phyloP scores from a whole-genome alignment of 768 basidiomycete species.

The Kwoniella europaea region DNA sequence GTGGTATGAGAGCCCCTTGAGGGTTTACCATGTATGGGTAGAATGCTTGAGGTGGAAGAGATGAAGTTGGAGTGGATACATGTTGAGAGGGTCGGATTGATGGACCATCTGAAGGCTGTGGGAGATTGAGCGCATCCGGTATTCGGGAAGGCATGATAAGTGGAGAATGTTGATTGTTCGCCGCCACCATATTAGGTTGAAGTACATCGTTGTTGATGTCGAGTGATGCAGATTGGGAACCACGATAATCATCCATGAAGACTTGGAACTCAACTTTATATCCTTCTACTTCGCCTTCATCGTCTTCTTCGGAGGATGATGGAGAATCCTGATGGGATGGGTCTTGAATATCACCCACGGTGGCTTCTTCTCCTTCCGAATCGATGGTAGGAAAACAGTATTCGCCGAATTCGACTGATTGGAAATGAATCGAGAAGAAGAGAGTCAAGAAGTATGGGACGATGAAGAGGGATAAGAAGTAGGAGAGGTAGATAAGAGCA shows the following conservation, averaged over 20 bases:
- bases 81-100: neutral
- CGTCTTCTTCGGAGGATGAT: neutral
- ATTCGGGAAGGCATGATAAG: neutral
- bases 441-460: neutral
- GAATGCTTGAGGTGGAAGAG: no score
- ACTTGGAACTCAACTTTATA: neutral
- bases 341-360: neutral
- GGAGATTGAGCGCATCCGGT: neutral
- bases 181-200: neutral
- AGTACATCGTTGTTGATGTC: neutral
- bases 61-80: neutral
- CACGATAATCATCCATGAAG: neutral
- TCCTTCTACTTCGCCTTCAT: neutral
- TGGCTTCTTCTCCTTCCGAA: neutral
- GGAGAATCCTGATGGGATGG: neutral
- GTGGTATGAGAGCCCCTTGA: no score
- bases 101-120: neutral
- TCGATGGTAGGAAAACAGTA: neutral
- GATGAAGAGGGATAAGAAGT: slow-evolving; percentile 9
- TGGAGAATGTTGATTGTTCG: neutral
- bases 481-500: neutral
- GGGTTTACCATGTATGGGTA: no score
- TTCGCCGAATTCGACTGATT: neutral
- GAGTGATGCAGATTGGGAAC: neutral
- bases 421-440: neutral